Evolutionary conservation across 805 yeast species (phyloP).

Genomic region (Lachancea kluyveri): DNA sequence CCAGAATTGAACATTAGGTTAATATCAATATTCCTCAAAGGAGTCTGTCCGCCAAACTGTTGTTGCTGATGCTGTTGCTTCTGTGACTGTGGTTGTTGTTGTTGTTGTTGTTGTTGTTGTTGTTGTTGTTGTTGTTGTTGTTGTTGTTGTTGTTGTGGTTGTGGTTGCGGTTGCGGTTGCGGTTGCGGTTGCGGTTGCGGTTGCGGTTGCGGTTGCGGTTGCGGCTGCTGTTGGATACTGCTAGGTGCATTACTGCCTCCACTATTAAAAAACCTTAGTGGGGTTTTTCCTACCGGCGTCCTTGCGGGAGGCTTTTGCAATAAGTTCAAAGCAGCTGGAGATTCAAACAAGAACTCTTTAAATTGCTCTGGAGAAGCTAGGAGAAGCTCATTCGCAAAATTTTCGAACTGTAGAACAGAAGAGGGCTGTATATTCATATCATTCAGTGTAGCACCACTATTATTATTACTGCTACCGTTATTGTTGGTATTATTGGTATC

Average conservation of each 20-base stretch:
- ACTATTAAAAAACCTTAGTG: slow-evolving; percentile 26
- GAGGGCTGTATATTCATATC: slow-evolving; percentile 32
- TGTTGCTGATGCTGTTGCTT: slow-evolving; percentile 8
- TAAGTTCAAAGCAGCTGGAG: slow-evolving; percentile 28
- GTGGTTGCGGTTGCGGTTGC: slow-evolving; percentile 8
- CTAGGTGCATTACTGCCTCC: slow-evolving; percentile 3
- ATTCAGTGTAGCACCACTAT: slow-evolving; percentile 18
- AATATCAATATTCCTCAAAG: slow-evolving; percentile 27
- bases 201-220: background rate
- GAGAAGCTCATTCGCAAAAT: slow-evolving; percentile 26
- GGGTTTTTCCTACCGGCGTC: too few species aligned
- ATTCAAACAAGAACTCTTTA: slow-evolving; percentile 29
- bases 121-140: background rate
- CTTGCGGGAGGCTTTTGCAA: slow-evolving; percentile 31
- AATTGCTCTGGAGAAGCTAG: slow-evolving; percentile 31
- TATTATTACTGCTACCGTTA: slow-evolving; percentile 1
- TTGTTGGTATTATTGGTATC: slow-evolving; percentile 4
- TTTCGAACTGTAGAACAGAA: slow-evolving; percentile 23
- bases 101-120: background rate
- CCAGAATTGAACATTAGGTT: slow-evolving; percentile 28
- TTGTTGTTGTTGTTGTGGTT: slow-evolving; percentile 1
- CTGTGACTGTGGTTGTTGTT: slow-evolving; percentile 1
- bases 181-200: slow-evolving; percentile 1
- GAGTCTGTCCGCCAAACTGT: slow-evolving; percentile 22
- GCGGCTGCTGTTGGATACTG: background rate